Conservation (phyloP, 1,284 basidiomycete species). For the Volvariella volvacea region DNA sequence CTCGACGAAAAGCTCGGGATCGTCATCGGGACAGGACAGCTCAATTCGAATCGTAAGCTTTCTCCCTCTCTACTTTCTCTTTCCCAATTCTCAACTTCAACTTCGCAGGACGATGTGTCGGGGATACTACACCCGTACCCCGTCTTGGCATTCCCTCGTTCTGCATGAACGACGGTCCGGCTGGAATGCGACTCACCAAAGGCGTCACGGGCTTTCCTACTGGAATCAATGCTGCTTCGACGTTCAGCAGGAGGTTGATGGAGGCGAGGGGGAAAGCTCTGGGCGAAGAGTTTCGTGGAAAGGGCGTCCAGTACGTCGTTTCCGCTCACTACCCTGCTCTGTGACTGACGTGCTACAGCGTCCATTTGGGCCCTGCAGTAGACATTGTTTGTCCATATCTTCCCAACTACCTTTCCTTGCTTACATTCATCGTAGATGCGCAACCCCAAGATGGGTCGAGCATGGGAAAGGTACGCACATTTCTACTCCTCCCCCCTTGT, state of each 20-base stretch:
- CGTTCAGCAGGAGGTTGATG: constrained; percentile 47
- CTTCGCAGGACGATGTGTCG: constrained; percentile 45
- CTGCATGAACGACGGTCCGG: constrained; percentile 52
- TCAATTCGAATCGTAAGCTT: constrained; percentile 28
- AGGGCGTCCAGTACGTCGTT: constrained; percentile 56
- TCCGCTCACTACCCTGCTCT: background rate
- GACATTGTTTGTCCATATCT: constrained; percentile 39
- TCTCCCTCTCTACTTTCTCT: background rate
- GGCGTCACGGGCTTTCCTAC: constrained; percentile 50
- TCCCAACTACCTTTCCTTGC: too few species aligned
- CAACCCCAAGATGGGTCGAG: constrained; percentile 55
- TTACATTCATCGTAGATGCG: constrained; percentile 30
- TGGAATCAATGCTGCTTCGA: constrained; percentile 50
- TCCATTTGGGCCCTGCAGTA: constrained; percentile 52
- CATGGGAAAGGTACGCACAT: constrained; percentile 47
- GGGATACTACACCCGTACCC: constrained; percentile 41
- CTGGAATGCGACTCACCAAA: constrained; percentile 41
- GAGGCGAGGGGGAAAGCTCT: constrained; percentile 61
- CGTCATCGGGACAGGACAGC: constrained; percentile 40
- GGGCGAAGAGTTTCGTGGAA: constrained; percentile 66
- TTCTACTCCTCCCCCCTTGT: background rate
- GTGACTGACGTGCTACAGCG: constrained; percentile 18
- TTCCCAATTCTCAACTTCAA: background rate
- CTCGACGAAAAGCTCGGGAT: constrained; percentile 44
- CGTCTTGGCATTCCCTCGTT: constrained; percentile 39